Base-by-base conservation (phyloP, 306 rosid species). In the Benincasa hispida region DNA sequence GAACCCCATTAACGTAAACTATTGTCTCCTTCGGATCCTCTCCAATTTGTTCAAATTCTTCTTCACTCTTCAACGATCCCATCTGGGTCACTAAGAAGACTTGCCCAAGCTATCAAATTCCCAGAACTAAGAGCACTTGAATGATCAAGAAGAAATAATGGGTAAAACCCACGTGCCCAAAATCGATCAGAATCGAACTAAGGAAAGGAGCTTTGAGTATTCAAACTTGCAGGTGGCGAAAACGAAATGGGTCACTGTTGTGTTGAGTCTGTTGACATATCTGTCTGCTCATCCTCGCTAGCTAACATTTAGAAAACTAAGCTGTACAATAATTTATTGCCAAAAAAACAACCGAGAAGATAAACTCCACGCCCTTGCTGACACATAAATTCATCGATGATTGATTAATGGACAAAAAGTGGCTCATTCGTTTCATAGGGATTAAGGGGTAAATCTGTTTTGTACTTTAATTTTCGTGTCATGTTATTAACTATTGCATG, bases 11-110 rank as follows among this genome's bases (percentile, higher is more conserved):
- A 5, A 92, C 93, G 21, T 84, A 94, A 4, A 89, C 50, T 32
- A 90, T 76, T 42, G 93, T 80, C 10, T 90, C 92, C 76, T 76
- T 78, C 3, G 84, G 80, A 54, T 78, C 83, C 79, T 83, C 83
- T 76, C 51, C 83, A 25, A 45, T 55, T 47, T 77, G 77, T 32
- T 82, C 86, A 3, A 73, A 18, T 10, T 53, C 84, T 24, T 87
- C 87, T 4, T 82, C 83, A 55, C 51, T 82, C 84, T 87, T 86
- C 88, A 90, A 77, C 25, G 95, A 94, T 41, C 96, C 96, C 98
- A 94, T 91, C 72, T 41, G 57, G 67, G 35, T 11, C 68, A 75
- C 58, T 2, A 75, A 22, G 45, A 69, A 74, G 15, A 80, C 37
- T 70, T 27, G 65, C 30, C 48, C 3, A n/a, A 28, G 13, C 28